Percentiles rank a stretch among this genome's conserved stretches.
These are phyloP conservation scores for Ambrosia artemisiifolia DNA, from an alignment of 129 eudicot genomes.

Conservation along the genomic window DNA sequence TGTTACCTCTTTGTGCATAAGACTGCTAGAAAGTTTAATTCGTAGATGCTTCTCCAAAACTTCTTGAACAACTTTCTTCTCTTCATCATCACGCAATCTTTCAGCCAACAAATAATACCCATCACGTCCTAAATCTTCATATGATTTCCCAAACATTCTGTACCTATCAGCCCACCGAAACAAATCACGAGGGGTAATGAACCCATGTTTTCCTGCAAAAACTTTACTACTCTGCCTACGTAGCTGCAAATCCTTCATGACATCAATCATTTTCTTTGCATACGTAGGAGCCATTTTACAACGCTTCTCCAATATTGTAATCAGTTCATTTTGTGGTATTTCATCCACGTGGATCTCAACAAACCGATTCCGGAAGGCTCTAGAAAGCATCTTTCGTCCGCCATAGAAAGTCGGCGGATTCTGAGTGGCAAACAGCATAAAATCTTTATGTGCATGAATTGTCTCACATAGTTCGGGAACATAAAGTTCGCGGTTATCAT, in stretches of 20 bases:
- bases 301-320: conserved; percentile 61
- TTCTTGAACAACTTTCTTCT: conserved; percentile 66
- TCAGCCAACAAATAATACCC: conserved; percentile 92
- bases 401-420: conserved; percentile 95
- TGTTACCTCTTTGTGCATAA: conserved; percentile 62
- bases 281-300: conserved; percentile 65
- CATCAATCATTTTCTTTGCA: conserved; percentile 79
- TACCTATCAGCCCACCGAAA: conserved; percentile 94
- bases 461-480: conserved; percentile 81
- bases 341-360: conserved; percentile 98
- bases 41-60: conserved; percentile 66
- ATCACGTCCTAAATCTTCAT: conserved; percentile 76
- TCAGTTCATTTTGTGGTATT: conserved; percentile 79
- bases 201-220: conserved; percentile 95
- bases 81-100: conserved; percentile 78
- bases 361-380: conserved; percentile 96
- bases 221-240: conserved; percentile 87
- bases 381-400: conserved; percentile 92
- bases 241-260: conserved; percentile 85
- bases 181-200: conserved; percentile 96
- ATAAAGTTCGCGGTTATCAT: conserved; percentile 92
- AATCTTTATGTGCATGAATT: conserved; percentile 70
- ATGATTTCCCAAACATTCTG: conserved; percentile 49
- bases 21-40: conserved; percentile 47
- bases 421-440: conserved; percentile 97